phyloP scores from a whole-genome alignment of 1,284 basidiomycete genomes.

The Sporisorium exsertum region DNA sequence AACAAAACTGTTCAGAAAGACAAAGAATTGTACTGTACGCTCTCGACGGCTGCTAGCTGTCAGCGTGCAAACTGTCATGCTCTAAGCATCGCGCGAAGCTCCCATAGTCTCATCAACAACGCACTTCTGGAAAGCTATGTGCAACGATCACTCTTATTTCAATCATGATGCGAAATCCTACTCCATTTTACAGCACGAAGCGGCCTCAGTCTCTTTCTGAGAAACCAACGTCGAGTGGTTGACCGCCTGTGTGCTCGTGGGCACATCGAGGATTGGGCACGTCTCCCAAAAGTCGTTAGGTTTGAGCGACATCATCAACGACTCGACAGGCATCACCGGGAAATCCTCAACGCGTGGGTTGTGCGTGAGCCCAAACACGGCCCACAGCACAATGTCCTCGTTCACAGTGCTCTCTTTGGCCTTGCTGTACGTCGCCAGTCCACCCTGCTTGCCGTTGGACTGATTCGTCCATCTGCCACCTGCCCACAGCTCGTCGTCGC shows the following conservation, averaged over 20 bases:
- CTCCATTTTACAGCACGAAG: constrained; percentile 22
- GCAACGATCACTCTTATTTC: neutral
- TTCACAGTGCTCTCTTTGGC: constrained; percentile 67
- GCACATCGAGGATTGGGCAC: constrained; percentile 88
- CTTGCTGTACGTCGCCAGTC: constrained; percentile 80
- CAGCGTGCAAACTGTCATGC: neutral
- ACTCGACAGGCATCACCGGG: constrained; percentile 85
- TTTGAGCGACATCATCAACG: constrained; percentile 81
- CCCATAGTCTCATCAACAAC: too few species aligned
- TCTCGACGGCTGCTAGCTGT: too few species aligned
- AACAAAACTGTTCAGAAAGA: too few species aligned
- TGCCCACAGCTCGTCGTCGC: constrained; percentile 82
- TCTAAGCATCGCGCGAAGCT: too few species aligned
- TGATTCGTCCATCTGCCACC: constrained; percentile 87
- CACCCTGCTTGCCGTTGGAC: constrained; percentile 73
- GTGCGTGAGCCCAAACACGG: constrained; percentile 84
- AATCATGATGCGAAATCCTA: constrained; percentile 4
- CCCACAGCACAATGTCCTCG: constrained; percentile 78
- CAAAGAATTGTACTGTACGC: too few species aligned
- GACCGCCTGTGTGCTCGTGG: constrained; percentile 74
- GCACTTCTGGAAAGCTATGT: too few species aligned
- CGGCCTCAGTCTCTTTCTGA: neutral
- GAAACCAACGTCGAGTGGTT: constrained; percentile 22
- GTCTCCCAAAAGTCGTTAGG: constrained; percentile 84
- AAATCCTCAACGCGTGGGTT: constrained; percentile 88